A percentile compares a stretch with the other conserved stretches of the same genome.
These are phyloP conservation scores for Butyriboletus appendiculatus DNA, from an alignment of 1,284 basidiomycete genomes.

Conservation along the genomic window DNA sequence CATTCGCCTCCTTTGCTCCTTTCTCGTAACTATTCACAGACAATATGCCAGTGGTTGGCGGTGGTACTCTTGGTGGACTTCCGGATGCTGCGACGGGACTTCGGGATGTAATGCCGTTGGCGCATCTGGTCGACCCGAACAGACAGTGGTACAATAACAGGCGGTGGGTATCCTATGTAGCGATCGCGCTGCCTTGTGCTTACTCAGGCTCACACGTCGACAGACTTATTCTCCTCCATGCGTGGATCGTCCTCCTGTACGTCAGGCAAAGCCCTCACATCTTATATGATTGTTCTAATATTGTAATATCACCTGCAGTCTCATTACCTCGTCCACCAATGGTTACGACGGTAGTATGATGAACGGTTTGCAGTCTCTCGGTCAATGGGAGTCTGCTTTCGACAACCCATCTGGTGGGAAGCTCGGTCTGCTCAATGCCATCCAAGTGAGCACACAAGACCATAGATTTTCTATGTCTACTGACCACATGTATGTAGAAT, in stretches of 20 bases:
- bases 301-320: conserved; percentile 36
- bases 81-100: conserved; percentile 19
- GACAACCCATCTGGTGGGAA: conserved; percentile 51
- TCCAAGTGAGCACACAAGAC: conserved; percentile 52
- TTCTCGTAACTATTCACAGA: conserved; percentile 19
- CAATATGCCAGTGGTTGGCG: conserved; percentile 56
- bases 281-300: conserved; percentile 3
- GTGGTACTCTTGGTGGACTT: conserved; percentile 36
- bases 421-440: conserved; percentile 75
- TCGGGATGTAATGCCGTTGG: conserved; percentile 41
- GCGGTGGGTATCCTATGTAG: conserved; percentile 42
- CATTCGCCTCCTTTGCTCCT: conserved; percentile 24
- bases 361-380: conserved; percentile 71
- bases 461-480: not conserved
- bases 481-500: conserved; percentile 44
- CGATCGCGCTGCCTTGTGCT: not conserved
- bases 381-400: conserved; percentile 63
- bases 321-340: conserved; percentile 77
- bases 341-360: conserved; percentile 79
- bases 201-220: conserved; percentile 5
- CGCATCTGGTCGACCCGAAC: conserved; percentile 61
- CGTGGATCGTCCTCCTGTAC: conserved; percentile 68
- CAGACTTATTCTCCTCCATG: conserved; percentile 63
- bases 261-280: conserved; percentile 20
- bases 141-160: conserved; percentile 74